phyloP scores from a whole-genome alignment of 2,329 filamentous ascomycete species.

The Calonectria honghensis region DNA sequence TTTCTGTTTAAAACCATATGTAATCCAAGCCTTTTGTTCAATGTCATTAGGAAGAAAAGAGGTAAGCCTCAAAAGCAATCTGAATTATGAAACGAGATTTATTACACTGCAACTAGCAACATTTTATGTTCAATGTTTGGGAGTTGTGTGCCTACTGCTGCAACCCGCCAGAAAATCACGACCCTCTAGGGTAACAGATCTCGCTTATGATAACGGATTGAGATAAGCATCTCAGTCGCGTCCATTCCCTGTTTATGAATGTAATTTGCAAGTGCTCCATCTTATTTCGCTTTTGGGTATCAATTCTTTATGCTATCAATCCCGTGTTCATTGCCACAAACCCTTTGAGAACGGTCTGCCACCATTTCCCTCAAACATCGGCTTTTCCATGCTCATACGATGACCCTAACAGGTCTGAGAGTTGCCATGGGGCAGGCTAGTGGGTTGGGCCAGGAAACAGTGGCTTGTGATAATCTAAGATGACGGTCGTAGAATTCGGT shows the following conservation, averaged over 20 bases:
- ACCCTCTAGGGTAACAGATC: not conserved
- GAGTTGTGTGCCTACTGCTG: not conserved
- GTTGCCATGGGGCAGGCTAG: not conserved
- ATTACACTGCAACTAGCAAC: not conserved
- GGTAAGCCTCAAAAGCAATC: too few species aligned
- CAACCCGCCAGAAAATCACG: not conserved
- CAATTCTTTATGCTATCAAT: not conserved
- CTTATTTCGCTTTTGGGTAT: not conserved
- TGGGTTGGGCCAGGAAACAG: not conserved
- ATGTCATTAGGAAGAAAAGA: too few species aligned
- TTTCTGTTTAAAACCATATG: too few species aligned
- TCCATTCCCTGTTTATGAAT: not conserved
- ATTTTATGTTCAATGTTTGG: not conserved
- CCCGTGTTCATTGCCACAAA: not conserved
- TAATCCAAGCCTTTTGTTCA: too few species aligned
- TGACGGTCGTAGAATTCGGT: not conserved
- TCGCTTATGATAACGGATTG: not conserved
- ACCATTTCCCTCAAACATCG: not conserved
- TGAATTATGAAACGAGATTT: too few species aligned
- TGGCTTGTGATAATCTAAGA: not conserved
- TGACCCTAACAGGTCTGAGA: not conserved
- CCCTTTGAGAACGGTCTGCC: not conserved
- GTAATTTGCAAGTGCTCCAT: not conserved
- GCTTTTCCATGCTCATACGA: not conserved
- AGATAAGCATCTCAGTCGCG: not conserved